Percentiles rank a stretch among this genome's conserved stretches.
Evolutionary conservation across 495 filamentous ascomycete genomes (phyloP).

Genomic region (Talaromyces adpressus): DNA sequence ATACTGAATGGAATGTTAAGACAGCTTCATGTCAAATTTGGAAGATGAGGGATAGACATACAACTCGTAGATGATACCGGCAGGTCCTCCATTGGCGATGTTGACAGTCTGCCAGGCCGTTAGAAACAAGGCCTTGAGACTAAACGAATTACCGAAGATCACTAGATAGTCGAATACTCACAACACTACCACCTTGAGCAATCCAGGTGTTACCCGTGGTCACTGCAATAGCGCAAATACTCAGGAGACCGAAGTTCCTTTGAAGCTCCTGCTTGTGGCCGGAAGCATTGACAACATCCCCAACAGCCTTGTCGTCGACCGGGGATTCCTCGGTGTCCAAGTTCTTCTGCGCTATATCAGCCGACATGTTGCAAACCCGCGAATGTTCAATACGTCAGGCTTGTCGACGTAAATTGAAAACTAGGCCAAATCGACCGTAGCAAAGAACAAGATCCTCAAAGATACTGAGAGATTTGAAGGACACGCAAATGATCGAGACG

Average conservation of each 20-base stretch:
- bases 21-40: not conserved
- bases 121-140: not conserved
- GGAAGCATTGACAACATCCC: conserved; percentile 39
- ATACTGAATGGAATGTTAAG: conserved; percentile 21
- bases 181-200: conserved; percentile 48
- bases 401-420: not conserved
- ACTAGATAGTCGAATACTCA: conserved; percentile 10
- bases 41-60: conserved; percentile 11
- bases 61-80: conserved; percentile 48
- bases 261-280: conserved; percentile 56
- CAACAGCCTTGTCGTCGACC: not conserved
- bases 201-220: conserved; percentile 56
- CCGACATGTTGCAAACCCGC: not conserved
- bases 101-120: not conserved
- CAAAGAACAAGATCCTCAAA: not conserved
- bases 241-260: conserved; percentile 51
- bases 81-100: conserved; percentile 40
- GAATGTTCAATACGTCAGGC: not conserved
- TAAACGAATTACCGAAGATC: not conserved
- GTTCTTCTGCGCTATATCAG: not conserved
- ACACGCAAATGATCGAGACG: not conserved
- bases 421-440: not conserved
- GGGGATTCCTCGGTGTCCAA: not conserved
- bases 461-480: not conserved
- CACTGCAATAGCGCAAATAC: conserved; percentile 48